These are phyloP conservation scores for Garcia nutans DNA, from an alignment of 345 rosid genomes.

Conservation along the genomic window DNA sequence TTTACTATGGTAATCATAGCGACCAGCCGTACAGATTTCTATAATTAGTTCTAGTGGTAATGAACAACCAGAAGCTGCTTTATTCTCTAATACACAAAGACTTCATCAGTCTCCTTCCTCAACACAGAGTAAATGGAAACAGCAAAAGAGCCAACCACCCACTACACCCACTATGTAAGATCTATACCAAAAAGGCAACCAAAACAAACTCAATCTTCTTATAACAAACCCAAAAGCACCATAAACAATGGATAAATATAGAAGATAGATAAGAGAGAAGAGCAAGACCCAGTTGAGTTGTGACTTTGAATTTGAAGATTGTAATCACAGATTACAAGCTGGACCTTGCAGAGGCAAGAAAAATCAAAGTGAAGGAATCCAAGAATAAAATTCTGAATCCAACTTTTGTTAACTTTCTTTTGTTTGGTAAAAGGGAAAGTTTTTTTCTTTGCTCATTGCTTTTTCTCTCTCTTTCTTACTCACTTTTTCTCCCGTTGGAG, in stretches of 20 bases:
- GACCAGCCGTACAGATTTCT: constrained; percentile 17
- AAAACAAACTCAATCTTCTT: constrained; percentile 31
- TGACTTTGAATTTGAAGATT: constrained; percentile 28
- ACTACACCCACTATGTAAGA: constrained; percentile 31
- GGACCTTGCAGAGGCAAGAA: constrained; percentile 14
- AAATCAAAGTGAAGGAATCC: constrained; percentile 43
- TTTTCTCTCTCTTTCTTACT: neutral
- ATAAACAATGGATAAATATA: neutral
- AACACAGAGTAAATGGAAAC: constrained; percentile 6
- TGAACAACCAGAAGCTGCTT: neutral
- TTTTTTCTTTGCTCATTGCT: constrained; percentile 15
- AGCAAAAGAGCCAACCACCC: constrained; percentile 28
- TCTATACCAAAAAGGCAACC: constrained; percentile 36
- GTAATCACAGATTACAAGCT: constrained; percentile 26
- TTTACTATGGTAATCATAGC: constrained; percentile 12
- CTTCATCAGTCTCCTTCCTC: constrained; percentile 5
- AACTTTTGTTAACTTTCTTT: constrained; percentile 40
- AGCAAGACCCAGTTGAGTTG: constrained; percentile 26
- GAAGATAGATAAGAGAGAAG: neutral
- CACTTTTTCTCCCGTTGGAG: constrained; percentile 28
- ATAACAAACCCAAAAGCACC: constrained; percentile 20
- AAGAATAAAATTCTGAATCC: constrained; percentile 33
- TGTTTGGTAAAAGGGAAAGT: constrained; percentile 68
- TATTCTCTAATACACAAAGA: neutral
- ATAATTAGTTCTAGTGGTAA: constrained; percentile 2